These are phyloP conservation scores for Babesia ovata DNA, from an alignment of 169 alveolate genomes.

Conservation along the genomic window DNA sequence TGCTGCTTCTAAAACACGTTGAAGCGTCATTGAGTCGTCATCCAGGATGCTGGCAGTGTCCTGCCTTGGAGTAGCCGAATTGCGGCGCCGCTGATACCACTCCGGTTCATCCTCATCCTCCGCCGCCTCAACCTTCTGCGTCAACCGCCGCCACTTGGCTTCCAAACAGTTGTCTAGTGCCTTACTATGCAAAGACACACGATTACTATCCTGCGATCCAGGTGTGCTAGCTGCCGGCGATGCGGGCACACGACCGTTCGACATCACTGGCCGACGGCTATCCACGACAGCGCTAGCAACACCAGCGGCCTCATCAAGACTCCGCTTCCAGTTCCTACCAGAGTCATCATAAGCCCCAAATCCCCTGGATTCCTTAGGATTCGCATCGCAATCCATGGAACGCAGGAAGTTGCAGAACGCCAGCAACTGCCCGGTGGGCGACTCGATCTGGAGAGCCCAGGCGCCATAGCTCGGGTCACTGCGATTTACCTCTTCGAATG, in stretches of 20 bases:
- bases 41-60: not conserved
- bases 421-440: constrained; percentile 67
- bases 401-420: constrained; percentile 62
- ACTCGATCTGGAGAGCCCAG: constrained; percentile 69
- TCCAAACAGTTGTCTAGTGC: constrained; percentile 17
- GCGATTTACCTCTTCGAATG: constrained; percentile 73
- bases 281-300: not conserved
- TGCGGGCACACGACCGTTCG: not conserved
- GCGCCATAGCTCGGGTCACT: constrained; percentile 65
- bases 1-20: not conserved
- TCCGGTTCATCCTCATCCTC: not conserved
- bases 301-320: not conserved
- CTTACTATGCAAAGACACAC: constrained; percentile 1
- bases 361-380: not conserved
- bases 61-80: not conserved
- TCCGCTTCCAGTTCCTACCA: not conserved
- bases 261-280: not conserved
- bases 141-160: constrained; percentile 39
- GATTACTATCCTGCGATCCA: not conserved
- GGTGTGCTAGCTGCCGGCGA: not conserved
- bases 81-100: not conserved
- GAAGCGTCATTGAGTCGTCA: constrained; percentile 7
- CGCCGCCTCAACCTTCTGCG: not conserved
- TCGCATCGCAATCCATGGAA: constrained; percentile 18
- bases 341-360: not conserved